Base-by-base conservation (phyloP, 805 yeast genomes). In the Lipomyces yamadae region DNA sequence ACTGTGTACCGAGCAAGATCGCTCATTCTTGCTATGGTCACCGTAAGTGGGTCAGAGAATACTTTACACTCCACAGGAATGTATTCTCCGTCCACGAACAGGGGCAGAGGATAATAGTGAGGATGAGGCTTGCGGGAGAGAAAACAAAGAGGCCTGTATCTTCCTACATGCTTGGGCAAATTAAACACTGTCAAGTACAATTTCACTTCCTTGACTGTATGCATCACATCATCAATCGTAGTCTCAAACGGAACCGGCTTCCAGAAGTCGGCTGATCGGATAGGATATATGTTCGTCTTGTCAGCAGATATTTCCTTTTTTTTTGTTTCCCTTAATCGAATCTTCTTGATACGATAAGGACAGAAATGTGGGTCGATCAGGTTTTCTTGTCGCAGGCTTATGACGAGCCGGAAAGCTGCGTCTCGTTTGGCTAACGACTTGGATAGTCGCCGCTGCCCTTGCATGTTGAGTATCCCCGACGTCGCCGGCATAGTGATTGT, bases 321-420 rank as follows among this genome's bases (percentile, higher is more conserved):
- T 37, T 58, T 53, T 18, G 18, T 24, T n/a, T 60, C 58, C 30
- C 55, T 15, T 6, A 64, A 5, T 30, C 57, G 35, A 13, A 54
- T 34, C 33, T 55, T 32, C 39, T 39, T 53, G 33, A 32, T 60
- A 32, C 53, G 55, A 30, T 35, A 24, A 4, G 59, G 63, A 18
- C 61, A 33, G 37, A 54, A 55, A 29, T 55, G 58, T 32, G 37
- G 60, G 18, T 59, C 62, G 15, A 64, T 24, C 4, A 30, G 29
- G 30, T 39, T 35, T 11, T 7, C 10, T 37, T 35, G 13, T 8
- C 58, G 58, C 5, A 64, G 56, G 30, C 56, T 56, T 45, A 60
- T 7, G 24, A 61, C 61, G 7, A 42, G 24, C 24, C 32, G 18
- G 50, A 64, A 59, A 4, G 63, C 67, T 13, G 67, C 67, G 32